phyloP scores from a whole-genome alignment of 768 basidiomycete genomes.

The Lentinula detonsa region DNA sequence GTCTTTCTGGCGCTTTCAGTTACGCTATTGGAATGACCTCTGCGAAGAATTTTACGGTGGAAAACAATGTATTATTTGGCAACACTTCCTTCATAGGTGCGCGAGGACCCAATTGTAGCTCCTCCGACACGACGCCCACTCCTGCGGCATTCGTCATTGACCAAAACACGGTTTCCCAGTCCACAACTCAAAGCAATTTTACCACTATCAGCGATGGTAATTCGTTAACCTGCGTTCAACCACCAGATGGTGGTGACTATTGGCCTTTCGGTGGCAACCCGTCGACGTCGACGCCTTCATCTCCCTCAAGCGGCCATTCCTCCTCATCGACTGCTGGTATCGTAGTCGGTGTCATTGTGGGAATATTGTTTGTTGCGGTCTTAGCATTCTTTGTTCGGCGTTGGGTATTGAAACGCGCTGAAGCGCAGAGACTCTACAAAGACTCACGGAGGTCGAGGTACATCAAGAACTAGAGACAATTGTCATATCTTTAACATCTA shows the following conservation, averaged over 20 bases:
- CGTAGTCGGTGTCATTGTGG: slow-evolving; percentile 9
- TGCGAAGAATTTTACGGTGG: slow-evolving; percentile 60
- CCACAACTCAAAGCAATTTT: slow-evolving; percentile 50
- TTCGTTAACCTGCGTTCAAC: slow-evolving; percentile 59
- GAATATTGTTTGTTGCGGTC: not conserved
- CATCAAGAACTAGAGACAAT: not conserved
- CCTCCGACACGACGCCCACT: slow-evolving; percentile 38
- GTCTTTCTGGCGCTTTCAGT: slow-evolving; percentile 61
- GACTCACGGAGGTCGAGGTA: not conserved
- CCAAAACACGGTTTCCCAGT: slow-evolving; percentile 28
- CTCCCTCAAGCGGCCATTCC: slow-evolving; percentile 18
- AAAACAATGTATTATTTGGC: slow-evolving; percentile 52
- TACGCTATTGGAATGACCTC: slow-evolving; percentile 67
- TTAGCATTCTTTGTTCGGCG: slow-evolving; percentile 22
- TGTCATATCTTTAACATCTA: not conserved
- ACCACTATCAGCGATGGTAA: slow-evolving; percentile 44
- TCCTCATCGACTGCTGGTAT: slow-evolving; percentile 39
- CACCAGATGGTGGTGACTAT: slow-evolving; percentile 60
- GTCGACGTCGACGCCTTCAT: slow-evolving; percentile 17
- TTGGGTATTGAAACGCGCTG: not conserved
- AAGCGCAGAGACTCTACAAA: not conserved
- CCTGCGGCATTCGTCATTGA: slow-evolving; percentile 60
- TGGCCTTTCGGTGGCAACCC: slow-evolving; percentile 68
- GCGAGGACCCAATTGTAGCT: slow-evolving; percentile 59
- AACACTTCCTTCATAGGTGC: slow-evolving; percentile 75